Percentiles rank a stretch among this genome's conserved stretches.
Conservation (phyloP, 106 monocot genomes). For the Chionographis japonica region DNA sequence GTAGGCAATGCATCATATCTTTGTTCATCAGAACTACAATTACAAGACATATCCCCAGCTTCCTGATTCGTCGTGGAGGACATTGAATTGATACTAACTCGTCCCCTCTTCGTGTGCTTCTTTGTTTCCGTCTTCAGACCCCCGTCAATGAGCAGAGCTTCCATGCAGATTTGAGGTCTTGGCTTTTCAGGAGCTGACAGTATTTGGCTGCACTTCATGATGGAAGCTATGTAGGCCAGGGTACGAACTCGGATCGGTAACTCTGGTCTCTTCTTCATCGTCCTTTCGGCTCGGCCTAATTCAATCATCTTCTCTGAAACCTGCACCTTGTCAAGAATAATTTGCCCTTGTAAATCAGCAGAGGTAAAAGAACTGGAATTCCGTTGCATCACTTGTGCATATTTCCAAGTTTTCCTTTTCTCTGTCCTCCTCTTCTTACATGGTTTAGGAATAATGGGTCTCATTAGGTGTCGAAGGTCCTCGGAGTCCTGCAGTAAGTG, state of each 20-base stretch:
- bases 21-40: neutral
- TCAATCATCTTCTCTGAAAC: neutral
- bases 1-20: conserved; percentile 7
- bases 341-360: neutral
- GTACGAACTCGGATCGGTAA: conserved; percentile 10
- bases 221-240: neutral
- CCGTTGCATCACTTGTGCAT: neutral
- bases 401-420: neutral
- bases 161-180: conserved; percentile 12
- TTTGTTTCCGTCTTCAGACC: conserved; percentile 8
- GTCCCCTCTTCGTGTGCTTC: conserved; percentile 13
- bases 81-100: neutral
- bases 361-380: neutral
- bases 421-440: conserved; percentile 29
- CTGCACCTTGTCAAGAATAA: neutral
- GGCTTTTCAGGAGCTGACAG: neutral
- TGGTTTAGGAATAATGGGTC: neutral
- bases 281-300: conserved; percentile 4
- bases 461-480: neutral
- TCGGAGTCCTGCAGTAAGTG: neutral
- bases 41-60: neutral
- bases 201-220: neutral
- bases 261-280: conserved; percentile 22
- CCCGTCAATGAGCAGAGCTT: conserved; percentile 6
- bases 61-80: neutral